Conservation (phyloP, 495 filamentous ascomycete genomes). For the Aeminium ludgeri region DNA sequence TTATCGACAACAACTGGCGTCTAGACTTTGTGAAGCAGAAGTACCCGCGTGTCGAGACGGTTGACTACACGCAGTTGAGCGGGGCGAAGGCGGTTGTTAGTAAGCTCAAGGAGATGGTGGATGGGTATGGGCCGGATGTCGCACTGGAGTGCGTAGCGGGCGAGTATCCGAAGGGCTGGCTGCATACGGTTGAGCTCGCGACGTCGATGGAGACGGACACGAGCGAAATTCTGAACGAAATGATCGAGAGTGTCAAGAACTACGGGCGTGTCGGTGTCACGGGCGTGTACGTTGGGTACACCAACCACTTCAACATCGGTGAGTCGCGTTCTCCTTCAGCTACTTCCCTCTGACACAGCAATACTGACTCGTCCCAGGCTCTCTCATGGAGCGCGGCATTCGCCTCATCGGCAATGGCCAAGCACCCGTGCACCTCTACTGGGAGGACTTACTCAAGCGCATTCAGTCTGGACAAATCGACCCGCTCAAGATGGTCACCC, state of each 20-base stretch:
- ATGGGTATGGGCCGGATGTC: constrained; percentile 51
- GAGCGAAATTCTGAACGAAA: constrained; percentile 75
- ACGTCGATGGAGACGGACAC: constrained; percentile 72
- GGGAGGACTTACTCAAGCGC: constrained; percentile 53
- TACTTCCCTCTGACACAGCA: no score
- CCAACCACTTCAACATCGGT: constrained; percentile 30
- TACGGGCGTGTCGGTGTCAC: constrained; percentile 66
- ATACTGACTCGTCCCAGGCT: constrained; percentile 22
- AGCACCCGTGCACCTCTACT: constrained; percentile 71
- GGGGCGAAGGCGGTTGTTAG: constrained; percentile 44
- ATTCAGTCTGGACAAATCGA: constrained; percentile 57
- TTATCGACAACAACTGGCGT: constrained; percentile 67
- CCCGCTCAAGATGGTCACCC: constrained; percentile 62
- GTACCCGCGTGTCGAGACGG: constrained; percentile 42
- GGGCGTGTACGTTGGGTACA: constrained; percentile 64
- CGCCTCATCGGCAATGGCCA: constrained; percentile 71
- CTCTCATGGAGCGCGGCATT: constrained; percentile 76
- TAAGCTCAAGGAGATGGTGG: constrained; percentile 55
- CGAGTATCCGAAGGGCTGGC: constrained; percentile 72
- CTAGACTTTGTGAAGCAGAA: constrained; percentile 48
- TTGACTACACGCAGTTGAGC: constrained; percentile 40
- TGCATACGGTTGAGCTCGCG: constrained; percentile 57
- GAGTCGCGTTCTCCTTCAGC: constrained; percentile 22
- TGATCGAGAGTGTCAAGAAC: constrained; percentile 58
- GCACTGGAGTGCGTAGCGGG: constrained; percentile 72